Evolutionary conservation across 371 early-diverging fungal genomes (phyloP), one percentile per base, ranked within the genome.

Genomic region (Umbelopsis sp.): DNA sequence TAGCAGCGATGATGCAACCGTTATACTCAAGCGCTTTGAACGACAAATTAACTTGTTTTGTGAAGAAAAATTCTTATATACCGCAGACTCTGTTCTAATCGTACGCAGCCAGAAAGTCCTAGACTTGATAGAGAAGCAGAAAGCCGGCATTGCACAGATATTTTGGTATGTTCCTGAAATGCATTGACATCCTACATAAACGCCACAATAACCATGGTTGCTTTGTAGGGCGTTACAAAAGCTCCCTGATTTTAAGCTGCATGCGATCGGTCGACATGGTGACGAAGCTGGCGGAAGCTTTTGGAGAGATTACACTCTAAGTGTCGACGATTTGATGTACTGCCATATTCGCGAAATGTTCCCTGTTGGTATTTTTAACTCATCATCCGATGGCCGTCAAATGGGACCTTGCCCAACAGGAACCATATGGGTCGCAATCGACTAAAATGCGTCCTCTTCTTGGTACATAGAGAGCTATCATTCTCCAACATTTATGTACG

Each of bases 281-380:
- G 70, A 72, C 8, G 67, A 67, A 18, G 71, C 76, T 18, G 81
- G 83, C 0, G 74, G 76, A 0, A 76, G 80, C 48, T 83, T 83
- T 29, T 83, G 83, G 83, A 63, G 83, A 37, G 83, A 83, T 62
- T 83, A 83, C 50, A 79, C 69, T 18, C 45, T 83, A 1, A 70
- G 48, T 10, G 72, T 79, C 25, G 77, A 79, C 1, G 74, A 72
- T 6, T 71, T 75, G 3, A 24, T 83, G 9, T 74, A 80, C 35
- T 83, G 83, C 53, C 77, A 72, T 52, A 79, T 83, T 51, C 70
- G 83, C 44, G 83, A 83, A 62, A 79, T 76, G 4, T 83, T 83
- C 35, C 57, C 57, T 57, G 57, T 18, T 14, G 35, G 18, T 29
- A 7, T 57, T 6, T 57, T 57, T 37, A 57, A 12, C 32, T 57